A percentile compares a stretch with the other conserved stretches of the same genome.
phyloP scores from a whole-genome alignment of 345 rosid genomes.

The Lepidium aucheri region DNA sequence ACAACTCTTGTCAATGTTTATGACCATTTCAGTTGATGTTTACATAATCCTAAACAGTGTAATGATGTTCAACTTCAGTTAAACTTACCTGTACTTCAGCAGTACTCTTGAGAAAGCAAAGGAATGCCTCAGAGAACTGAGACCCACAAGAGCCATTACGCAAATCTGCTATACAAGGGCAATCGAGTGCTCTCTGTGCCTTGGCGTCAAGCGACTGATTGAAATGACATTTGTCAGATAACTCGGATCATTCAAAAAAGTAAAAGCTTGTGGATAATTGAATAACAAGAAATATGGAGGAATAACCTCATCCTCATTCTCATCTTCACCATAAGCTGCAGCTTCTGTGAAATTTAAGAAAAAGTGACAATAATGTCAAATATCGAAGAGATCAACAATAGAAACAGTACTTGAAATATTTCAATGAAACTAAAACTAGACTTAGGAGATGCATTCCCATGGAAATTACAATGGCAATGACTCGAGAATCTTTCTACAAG shows the following conservation, averaged over 20 bases:
- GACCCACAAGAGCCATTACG: slow-evolving; percentile 65
- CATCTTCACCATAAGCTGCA: slow-evolving; percentile 52
- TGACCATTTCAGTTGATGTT: neutral
- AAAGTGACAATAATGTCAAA: slow-evolving; percentile 6
- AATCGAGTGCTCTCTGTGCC: slow-evolving; percentile 78
- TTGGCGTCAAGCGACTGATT: slow-evolving; percentile 63
- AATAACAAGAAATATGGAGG: neutral
- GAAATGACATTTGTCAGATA: slow-evolving; percentile 19
- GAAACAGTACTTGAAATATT: neutral
- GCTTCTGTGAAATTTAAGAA: slow-evolving; percentile 50
- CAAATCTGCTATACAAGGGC: slow-evolving; percentile 84
- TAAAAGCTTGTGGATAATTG: neutral
- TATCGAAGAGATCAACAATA: neutral
- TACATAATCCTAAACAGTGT: neutral
- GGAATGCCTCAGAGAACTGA: slow-evolving; percentile 79
- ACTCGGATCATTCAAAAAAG: neutral
- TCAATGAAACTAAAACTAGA: neutral
- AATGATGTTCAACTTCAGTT: neutral
- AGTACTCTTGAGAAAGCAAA: slow-evolving; percentile 80
- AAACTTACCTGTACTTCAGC: slow-evolving; percentile 88
- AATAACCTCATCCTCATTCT: slow-evolving; percentile 49
- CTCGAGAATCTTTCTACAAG: neutral
- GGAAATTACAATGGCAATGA: neutral
- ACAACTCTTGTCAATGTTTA: neutral
- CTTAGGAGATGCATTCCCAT: neutral